phyloP scores from a whole-genome alignment of 805 yeast species.

The Metschnikowia henanensis region DNA sequence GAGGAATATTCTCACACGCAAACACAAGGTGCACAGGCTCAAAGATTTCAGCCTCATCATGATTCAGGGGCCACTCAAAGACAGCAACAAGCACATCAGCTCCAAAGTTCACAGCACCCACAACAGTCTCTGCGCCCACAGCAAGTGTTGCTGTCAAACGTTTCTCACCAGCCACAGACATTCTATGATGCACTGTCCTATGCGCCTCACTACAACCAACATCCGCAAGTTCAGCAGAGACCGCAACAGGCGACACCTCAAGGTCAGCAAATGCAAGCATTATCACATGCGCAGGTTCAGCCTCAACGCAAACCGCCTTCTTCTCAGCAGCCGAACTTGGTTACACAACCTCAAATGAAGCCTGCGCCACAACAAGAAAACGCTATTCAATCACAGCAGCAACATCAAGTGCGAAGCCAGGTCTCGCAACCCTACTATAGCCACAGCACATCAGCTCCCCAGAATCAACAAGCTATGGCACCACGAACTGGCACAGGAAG shows the following conservation, averaged over 20 bases:
- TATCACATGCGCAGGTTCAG: neutral
- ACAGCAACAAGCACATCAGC: neutral
- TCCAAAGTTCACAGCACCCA: neutral
- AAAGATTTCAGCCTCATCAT: neutral
- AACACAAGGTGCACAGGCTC: neutral
- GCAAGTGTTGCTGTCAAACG: neutral
- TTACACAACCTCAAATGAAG: slow-evolving; percentile 4
- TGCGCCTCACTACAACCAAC: neutral
- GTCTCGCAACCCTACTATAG: neutral
- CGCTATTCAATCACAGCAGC: slow-evolving; percentile 13
- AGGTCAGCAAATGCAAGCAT: neutral
- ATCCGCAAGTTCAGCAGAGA: slow-evolving; percentile 1
- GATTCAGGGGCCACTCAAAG: neutral
- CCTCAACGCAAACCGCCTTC: slow-evolving; percentile 3
- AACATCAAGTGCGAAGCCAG: slow-evolving; percentile 1
- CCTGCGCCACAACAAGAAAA: slow-evolving; percentile 12
- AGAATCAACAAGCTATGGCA: neutral
- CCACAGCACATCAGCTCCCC: neutral
- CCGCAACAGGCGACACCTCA: neutral
- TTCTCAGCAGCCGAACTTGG: neutral
- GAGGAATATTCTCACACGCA: neutral
- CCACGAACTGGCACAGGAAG: neutral
- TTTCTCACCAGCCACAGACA: neutral
- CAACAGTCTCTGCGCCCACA: slow-evolving; percentile 1
- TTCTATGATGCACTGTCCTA: neutral